Evolutionary conservation across 83 land plant species (phyloP).

Genomic region (Picea engelmannii): DNA sequence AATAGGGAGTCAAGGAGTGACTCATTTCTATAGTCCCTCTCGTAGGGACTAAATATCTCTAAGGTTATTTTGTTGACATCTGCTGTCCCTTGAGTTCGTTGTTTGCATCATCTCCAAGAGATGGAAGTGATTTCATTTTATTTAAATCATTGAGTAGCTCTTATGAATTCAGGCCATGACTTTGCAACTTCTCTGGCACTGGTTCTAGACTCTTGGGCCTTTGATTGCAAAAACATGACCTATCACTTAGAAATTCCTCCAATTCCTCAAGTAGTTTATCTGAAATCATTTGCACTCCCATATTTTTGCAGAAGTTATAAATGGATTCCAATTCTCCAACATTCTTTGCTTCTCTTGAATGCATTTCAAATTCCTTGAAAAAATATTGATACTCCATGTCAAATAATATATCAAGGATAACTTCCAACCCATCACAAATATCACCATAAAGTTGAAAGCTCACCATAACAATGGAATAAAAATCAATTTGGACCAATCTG

Average conservation of each 20-base stretch:
- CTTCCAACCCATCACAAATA: constrained; percentile 34
- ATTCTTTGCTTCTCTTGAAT: constrained; percentile 41
- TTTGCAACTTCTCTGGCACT: not conserved
- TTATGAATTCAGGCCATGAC: not conserved
- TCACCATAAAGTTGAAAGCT: constrained; percentile 50
- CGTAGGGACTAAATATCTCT: not conserved
- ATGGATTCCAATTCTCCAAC: constrained; percentile 34
- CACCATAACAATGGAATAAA: constrained; percentile 38
- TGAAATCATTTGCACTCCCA: constrained; percentile 41
- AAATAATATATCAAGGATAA: constrained; percentile 47
- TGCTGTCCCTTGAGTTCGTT: not conserved
- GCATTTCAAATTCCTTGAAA: constrained; percentile 42
- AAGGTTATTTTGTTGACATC: not conserved
- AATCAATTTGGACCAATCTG: constrained; percentile 33
- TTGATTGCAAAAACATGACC: constrained; percentile 3
- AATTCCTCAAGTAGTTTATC: constrained; percentile 39
- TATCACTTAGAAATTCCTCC: constrained; percentile 35
- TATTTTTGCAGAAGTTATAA: constrained; percentile 30
- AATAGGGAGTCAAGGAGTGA: too few species aligned
- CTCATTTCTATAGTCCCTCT: too few species aligned
- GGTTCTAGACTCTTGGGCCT: constrained; percentile 3
- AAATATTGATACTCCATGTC: constrained; percentile 46
- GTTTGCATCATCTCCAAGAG: not conserved
- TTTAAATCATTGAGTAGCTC: constrained; percentile 7
- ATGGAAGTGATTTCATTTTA: constrained; percentile 24